Conservation (phyloP, 2,329 filamentous ascomycete species). For the Hypoxylon sp. region DNA sequence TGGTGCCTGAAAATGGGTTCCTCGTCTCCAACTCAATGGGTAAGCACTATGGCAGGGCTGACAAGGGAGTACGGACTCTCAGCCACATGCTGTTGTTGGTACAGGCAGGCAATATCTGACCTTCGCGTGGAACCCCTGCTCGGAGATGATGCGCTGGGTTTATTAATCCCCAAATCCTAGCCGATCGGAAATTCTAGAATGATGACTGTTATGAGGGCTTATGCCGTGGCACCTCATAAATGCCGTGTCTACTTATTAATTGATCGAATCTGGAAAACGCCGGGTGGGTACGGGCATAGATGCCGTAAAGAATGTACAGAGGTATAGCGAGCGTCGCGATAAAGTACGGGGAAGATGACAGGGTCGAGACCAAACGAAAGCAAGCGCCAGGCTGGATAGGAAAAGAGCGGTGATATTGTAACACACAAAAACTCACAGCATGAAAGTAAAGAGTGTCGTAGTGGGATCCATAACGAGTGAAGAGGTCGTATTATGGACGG, state of each 20-base stretch:
- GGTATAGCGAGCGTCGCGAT: constrained; percentile 21
- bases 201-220: constrained; percentile 40
- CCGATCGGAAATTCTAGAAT: constrained; percentile 43
- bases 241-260: constrained; percentile 20
- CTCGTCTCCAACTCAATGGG: constrained; percentile 31
- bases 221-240: constrained; percentile 30
- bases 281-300: constrained; percentile 31
- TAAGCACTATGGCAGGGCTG: constrained; percentile 48
- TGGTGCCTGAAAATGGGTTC: constrained; percentile 35
- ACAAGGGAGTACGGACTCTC: constrained; percentile 35
- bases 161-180: constrained; percentile 33
- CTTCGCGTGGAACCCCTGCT: constrained; percentile 51
- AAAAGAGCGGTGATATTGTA: constrained; percentile 45
- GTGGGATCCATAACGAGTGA: constrained; percentile 67
- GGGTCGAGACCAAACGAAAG: constrained; percentile 30
- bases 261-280: constrained; percentile 33
- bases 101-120: constrained; percentile 46
- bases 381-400: constrained; percentile 37
- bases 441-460: constrained; percentile 78
- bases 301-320: constrained; percentile 44
- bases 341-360: constrained; percentile 32
- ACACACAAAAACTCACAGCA: constrained; percentile 70
- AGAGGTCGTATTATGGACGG: constrained; percentile 19
- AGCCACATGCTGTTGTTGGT: constrained; percentile 37
- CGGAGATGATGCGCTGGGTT: constrained; percentile 40